Conservation (phyloP, 164 flowering plant genomes). For the Vitis amurensis region DNA sequence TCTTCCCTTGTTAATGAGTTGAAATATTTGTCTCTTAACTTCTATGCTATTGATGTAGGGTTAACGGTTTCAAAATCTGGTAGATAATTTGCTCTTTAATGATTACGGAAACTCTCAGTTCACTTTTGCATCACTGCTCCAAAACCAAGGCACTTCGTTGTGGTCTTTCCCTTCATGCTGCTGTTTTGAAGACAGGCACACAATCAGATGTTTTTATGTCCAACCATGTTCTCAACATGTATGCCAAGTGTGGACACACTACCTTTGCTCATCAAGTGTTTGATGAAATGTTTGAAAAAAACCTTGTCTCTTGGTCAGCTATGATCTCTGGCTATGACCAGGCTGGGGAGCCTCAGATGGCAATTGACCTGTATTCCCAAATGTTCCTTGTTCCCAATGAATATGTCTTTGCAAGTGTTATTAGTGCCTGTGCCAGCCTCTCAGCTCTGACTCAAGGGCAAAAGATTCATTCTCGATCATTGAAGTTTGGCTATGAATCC, state of each 20-base stretch:
- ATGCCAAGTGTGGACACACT: slow-evolving; percentile 55
- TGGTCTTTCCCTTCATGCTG: slow-evolving; percentile 55
- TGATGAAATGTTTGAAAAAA: slow-evolving; percentile 63
- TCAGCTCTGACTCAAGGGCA: slow-evolving; percentile 33
- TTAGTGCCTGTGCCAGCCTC: slow-evolving; percentile 58
- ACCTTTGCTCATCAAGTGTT: slow-evolving; percentile 45
- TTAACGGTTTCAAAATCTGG: too few relatives aligned
- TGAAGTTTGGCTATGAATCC: slow-evolving; percentile 41
- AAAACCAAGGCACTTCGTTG: slow-evolving; percentile 35
- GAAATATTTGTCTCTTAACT: too few relatives aligned
- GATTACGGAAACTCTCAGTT: slow-evolving; percentile 37
- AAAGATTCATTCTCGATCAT: slow-evolving; percentile 55
- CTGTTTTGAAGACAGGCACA: slow-evolving; percentile 41
- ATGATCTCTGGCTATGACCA: slow-evolving; percentile 75
- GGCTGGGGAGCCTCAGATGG: slow-evolving; percentile 33
- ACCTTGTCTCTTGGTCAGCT: slow-evolving; percentile 77
- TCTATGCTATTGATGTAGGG: too few relatives aligned
- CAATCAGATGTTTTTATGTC: slow-evolving; percentile 36
- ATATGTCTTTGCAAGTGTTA: slow-evolving; percentile 47
- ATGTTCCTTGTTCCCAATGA: slow-evolving; percentile 58
- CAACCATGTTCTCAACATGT: slow-evolving; percentile 69
- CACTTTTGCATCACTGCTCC: slow-evolving; percentile 50
- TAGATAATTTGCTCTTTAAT: slow-evolving; percentile 14
- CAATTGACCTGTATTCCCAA: slow-evolving; percentile 40
- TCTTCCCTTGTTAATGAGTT: too few relatives aligned